phyloP scores from a whole-genome alignment of 108 stramenopile species.

The Cyclostephanos invisitatus region DNA sequence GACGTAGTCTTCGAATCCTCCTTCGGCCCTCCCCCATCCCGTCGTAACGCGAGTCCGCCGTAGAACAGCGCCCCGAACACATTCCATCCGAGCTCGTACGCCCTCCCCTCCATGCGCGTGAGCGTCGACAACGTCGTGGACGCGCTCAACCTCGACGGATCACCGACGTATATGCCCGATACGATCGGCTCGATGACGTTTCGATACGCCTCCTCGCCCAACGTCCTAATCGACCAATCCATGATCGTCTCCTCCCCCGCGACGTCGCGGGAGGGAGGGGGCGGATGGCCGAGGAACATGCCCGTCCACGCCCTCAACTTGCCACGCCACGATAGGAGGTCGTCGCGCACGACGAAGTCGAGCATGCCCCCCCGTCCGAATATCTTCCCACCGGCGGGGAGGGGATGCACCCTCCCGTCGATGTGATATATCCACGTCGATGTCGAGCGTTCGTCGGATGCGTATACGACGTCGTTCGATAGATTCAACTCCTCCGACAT shows the following conservation, averaged over 20 bases:
- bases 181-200: conserved; percentile 96
- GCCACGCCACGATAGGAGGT: conserved; percentile 91
- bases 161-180: conserved; percentile 95
- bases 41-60: conserved; percentile 78
- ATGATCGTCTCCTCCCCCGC: conserved; percentile 91
- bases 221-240: conserved; percentile 90
- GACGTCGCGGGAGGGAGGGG: conserved; percentile 42
- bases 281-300: conserved; percentile 80
- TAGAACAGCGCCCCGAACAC: conserved; percentile 85
- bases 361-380: conserved; percentile 79
- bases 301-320: conserved; percentile 95
- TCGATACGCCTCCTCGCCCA: conserved; percentile 91
- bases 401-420: conserved; percentile 89
- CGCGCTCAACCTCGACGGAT: conserved; percentile 91
- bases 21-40: neutral
- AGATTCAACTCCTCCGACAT: conserved; percentile 91
- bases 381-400: conserved; percentile 83
- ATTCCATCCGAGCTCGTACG: conserved; percentile 82
- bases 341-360: conserved; percentile 74
- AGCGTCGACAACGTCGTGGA: conserved; percentile 92
- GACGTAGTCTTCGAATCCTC: conserved; percentile 57
- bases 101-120: conserved; percentile 68
- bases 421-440: conserved; percentile 87
- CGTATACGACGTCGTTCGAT: conserved; percentile 89
- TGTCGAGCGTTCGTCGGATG: conserved; percentile 63